A percentile compares a stretch with the other conserved stretches of the same genome.
phyloP scores from a whole-genome alignment of 805 yeast genomes.

The Yarrowia sp. region DNA sequence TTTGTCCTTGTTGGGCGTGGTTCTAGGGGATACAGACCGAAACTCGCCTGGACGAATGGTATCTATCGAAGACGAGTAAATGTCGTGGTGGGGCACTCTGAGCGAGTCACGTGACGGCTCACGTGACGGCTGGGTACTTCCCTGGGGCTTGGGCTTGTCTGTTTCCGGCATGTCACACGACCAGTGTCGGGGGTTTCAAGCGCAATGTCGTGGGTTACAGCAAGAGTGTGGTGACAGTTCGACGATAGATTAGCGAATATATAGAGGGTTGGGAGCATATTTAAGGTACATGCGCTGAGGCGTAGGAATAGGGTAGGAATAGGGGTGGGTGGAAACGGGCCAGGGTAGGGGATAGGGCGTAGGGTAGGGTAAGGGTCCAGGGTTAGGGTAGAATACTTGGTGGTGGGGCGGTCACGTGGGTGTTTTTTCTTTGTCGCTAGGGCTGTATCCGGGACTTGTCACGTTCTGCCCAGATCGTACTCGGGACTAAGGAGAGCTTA shows the following conservation, averaged over 20 bases:
- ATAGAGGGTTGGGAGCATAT: conserved; percentile 4
- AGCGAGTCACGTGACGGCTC: neutral
- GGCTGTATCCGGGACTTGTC: no score
- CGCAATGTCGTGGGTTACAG: neutral
- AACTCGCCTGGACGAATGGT: neutral
- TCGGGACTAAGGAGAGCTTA: neutral
- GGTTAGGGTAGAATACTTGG: neutral
- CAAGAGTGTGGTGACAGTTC: neutral
- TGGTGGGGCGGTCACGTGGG: no score
- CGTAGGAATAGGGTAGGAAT: neutral
- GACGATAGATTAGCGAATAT: neutral
- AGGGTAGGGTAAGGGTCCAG: neutral
- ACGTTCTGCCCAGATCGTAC: no score
- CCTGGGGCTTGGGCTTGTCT: neutral
- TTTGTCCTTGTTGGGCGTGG: neutral
- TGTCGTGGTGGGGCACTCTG: neutral
- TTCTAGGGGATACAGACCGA: neutral
- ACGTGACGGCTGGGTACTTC: neutral
- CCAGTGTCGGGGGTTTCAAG: neutral
- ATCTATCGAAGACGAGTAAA: conserved; percentile 16
- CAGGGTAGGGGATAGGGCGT: neutral
- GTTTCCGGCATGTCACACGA: neutral
- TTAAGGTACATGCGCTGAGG: neutral
- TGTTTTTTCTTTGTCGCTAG: no score
- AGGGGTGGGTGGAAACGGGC: neutral